These are phyloP conservation scores for Pyrenophora teres DNA, from an alignment of 2,329 filamentous ascomycete genomes.

Conservation along the genomic window DNA sequence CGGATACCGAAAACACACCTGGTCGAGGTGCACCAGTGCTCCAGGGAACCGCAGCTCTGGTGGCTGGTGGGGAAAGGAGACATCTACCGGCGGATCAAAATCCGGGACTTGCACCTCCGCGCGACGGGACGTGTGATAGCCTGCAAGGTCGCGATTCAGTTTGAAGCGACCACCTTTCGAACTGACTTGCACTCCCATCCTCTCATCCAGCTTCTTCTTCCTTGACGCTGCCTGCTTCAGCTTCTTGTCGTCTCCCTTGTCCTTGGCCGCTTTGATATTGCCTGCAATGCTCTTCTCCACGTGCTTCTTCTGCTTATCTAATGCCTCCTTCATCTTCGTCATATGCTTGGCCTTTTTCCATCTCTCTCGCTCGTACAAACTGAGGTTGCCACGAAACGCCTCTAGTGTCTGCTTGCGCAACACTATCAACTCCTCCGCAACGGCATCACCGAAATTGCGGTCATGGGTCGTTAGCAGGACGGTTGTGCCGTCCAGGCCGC, in stretches of 20 bases:
- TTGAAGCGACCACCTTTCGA: conserved; percentile 78
- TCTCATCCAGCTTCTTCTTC: conserved; percentile 82
- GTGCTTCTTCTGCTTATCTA: conserved; percentile 79
- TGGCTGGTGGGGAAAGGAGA: conserved; percentile 64
- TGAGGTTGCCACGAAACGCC: conserved; percentile 76
- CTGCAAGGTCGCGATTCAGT: conserved; percentile 72
- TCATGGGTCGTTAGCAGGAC: conserved; percentile 84
- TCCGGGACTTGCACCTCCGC: conserved; percentile 73
- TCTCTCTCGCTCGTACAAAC: conserved; percentile 70
- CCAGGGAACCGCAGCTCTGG: conserved; percentile 76
- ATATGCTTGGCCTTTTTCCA: conserved; percentile 71
- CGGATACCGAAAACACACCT: conserved; percentile 68
- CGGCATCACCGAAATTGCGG: conserved; percentile 75
- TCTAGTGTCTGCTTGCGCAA: conserved; percentile 72
- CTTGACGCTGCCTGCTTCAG: conserved; percentile 82
- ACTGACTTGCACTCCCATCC: conserved; percentile 76
- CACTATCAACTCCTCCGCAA: conserved; percentile 76
- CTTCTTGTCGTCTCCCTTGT: conserved; percentile 81
- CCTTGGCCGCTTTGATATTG: conserved; percentile 75
- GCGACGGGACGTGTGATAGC: conserved; percentile 54
- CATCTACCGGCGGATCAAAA: conserved; percentile 62
- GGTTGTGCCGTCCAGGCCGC: conserved; percentile 62
- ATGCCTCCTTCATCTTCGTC: conserved; percentile 77
- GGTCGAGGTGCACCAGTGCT: conserved; percentile 72
- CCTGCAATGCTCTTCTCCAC: conserved; percentile 77